Base-by-base conservation (phyloP, 2,329 filamentous ascomycete species). In the Cercospora sojina region DNA sequence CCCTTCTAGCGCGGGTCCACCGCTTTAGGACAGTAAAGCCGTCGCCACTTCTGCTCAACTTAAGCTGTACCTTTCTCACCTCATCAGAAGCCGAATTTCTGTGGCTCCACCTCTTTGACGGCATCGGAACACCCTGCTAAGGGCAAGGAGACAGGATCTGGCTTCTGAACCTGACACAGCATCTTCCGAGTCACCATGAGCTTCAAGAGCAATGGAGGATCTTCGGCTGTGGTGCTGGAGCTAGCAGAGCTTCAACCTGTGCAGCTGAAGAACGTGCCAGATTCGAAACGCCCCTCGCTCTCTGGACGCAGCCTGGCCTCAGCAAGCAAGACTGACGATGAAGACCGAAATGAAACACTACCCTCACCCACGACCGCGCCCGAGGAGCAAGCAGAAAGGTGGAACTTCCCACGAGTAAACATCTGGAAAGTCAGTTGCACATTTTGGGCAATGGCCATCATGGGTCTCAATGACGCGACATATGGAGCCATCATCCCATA, bases 391-490 rank as follows among this genome's bases (percentile, higher is more conserved):
- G 72, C 80, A 16, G 85, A 90, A 72, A 80, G 76, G 76, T 92
- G 90, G 90, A 91, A 91, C 72, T 78, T 80, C n/a, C 84, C 89
- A 0, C 76, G 79, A 8, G 80, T 81, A 49, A 91, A 89, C 74
- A 78, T 85, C 4, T 87, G 80, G 71, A 84, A 88, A 43, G 86
- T 86, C 55, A 77, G 85, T 38, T 82, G 86, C 0, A 84, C 87
- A 3, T 86, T 88, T 71, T 86, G 85, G 77, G 83, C 84, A 5
- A 87, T 91, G 69, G 79, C 88, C 20, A 80, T 90, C 32, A 86
- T 90, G 81, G 90, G 90, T 6, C 84, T 88, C 79, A 90, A 90
- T 72, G 90, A 92, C 78, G 89, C 70, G 3, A 72, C 70, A 20
- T 75, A 77, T 38, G 75, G 75, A 35, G 80, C 81, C 18, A 76